Percentiles rank a stretch among this genome's conserved stretches.
Evolutionary conservation across 176 grass and related monocot species (phyloP).

Genomic region (Bonia amplexicaulis): DNA sequence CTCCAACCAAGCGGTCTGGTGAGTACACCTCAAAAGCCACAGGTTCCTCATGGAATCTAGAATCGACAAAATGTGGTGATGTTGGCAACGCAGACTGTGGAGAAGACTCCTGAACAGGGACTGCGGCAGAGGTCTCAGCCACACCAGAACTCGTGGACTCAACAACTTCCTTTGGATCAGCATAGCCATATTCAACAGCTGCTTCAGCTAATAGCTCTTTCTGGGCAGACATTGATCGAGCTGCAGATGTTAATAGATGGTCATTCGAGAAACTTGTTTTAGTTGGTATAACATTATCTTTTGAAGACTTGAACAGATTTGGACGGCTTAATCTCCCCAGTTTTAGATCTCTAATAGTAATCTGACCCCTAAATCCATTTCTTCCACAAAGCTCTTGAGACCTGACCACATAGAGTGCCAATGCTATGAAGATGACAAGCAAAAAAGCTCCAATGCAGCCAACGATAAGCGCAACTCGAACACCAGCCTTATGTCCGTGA

Average conservation of each 20-base stretch:
- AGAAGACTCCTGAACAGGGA: constrained; percentile 35
- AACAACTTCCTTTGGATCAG: constrained; percentile 52
- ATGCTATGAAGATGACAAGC: constrained; percentile 64
- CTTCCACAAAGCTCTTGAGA: constrained; percentile 83
- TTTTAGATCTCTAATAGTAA: constrained; percentile 72
- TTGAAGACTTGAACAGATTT: constrained; percentile 53
- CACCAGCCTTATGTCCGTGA: constrained; percentile 50
- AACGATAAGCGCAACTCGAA: constrained; percentile 69
- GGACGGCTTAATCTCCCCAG: constrained; percentile 52
- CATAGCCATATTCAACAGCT: constrained; percentile 63
- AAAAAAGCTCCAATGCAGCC: constrained; percentile 69
- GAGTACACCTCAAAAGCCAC: constrained; percentile 73
- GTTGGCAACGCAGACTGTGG: constrained; percentile 33
- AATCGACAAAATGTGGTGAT: constrained; percentile 46
- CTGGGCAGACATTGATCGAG: constrained; percentile 81
- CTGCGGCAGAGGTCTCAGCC: constrained; percentile 40
- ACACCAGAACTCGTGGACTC: constrained; percentile 36
- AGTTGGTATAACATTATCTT: constrained; percentile 69
- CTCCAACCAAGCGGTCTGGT: constrained; percentile 77
- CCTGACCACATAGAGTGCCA: constrained; percentile 71
- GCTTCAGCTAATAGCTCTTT: constrained; percentile 75
- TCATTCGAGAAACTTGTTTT: constrained; percentile 94
- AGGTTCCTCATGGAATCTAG: constrained; percentile 53
- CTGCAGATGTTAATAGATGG: constrained; percentile 59
- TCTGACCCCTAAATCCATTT: constrained; percentile 51